Evolutionary conservation across 805 yeast genomes (phyloP), one percentile per base, ranked within the genome.

Genomic region (Peterozyma xylosa): DNA sequence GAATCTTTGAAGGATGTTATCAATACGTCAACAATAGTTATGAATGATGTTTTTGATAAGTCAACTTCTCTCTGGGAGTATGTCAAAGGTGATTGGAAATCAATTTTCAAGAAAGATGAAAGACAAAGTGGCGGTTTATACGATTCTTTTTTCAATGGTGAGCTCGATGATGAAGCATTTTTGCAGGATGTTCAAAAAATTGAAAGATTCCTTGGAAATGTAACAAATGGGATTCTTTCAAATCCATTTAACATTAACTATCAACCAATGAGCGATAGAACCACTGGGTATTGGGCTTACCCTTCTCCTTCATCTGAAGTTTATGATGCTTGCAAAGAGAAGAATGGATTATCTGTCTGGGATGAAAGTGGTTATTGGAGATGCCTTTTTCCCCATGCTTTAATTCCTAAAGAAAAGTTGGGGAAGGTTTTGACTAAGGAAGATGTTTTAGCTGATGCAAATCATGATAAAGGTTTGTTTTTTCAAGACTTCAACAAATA

Each of bases 351-450:
- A 6, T 76, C 87, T 0, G 80, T 79, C 11, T 91, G 97, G 96
- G 95, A 88, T 57, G 50, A 60, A 30, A 70, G 73, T 17, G 98
- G 97, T 0, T 75, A 80, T 60, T 91, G 97, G 97, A 76, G 90
- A 56, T 91, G 98, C 63, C 65, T 91, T 38, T 83, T 90, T 60
- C 96, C 96, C 11, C 70, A 71, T 55, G 63, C 60, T 39, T 67
- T 48, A 49, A 71, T 53, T 41, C 67, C 54, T 45, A 57, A 46
- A 37, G 65, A 42, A 50, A 67, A 59, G 48, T 50, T 53, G 42
- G 56, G 56, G 16, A 59, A 58, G 11, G 55, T 72, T 16, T 54
- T 80, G 44, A 69, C 81, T 29, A 76, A 70, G 50, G 88, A 83
- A 53, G 86, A 81, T 52, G 76, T 82, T 27, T 70, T 72, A 48